Base-by-base conservation (phyloP, 306 rosid species). In the Vigna radiata region DNA sequence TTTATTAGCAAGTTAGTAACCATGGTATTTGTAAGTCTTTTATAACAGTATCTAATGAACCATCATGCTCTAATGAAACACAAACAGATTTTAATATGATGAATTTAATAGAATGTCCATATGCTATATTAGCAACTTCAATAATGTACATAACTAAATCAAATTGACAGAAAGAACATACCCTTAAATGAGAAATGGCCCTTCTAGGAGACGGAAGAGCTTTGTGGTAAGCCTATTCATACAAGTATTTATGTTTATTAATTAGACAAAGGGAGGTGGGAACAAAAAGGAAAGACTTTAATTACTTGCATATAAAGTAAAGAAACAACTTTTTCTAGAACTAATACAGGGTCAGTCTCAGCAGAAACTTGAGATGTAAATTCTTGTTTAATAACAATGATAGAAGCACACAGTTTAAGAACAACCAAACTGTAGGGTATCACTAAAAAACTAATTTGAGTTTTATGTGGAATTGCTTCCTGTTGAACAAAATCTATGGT, bases 301-400 rank as follows among this genome's bases (percentile, higher is more conserved):
- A 69, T 75, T 52, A 92, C 99, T 97, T 96, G 97, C 62, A 96
- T 68, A 73, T 88, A 96, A 36, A 96, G 91, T 62, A 92, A 86
- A 68, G 98, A 96, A 71, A 96, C 97, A 46, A 91, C 98, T 96
- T 89, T 89, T 56, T 98, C 87, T 70, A 92, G 89, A 82, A 96
- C 90, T 52, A 93, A 86, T 58, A 96, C 83, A 71, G 98, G 92
- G 68, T 96, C 98, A 36, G 79, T 81, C 84, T 96, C 99, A 31
- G 83, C 87, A 78, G 94, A 88, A 85, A 96, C 96, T 87, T 96
- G 90, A 86, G 96, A 85, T 78, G 89, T 88, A 91, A 96, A 76
- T 76, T 92, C 99, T 98, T 96, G 89, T 75, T 61, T 70, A 72
- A 67, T 53, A 68, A 79, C 73, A 79, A 75, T 13, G 70, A 83